Evolutionary conservation across 1,284 basidiomycete species (phyloP), one percentile per base, ranked within the genome.

Genomic region (Ceratobasidium sp.): DNA sequence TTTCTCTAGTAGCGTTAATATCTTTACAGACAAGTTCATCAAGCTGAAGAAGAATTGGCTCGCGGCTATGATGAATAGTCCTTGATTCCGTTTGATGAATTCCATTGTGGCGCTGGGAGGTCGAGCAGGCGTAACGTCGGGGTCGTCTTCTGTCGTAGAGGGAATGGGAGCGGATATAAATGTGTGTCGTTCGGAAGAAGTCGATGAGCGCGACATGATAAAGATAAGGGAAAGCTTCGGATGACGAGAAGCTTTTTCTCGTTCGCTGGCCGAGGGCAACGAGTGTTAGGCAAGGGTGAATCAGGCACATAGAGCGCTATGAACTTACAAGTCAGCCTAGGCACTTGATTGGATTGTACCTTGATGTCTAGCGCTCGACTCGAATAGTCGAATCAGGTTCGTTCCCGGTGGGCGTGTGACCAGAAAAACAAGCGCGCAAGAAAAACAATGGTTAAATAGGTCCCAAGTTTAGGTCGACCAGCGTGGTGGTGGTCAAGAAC

Each of bases 21-120:
- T 18, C 32, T 72, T 72, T 10, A 72, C 71, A 12, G 60, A 50
- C 32, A 72, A 23, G 9, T 72, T 65, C 71, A 72, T 72, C 45
- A 72, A 45, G 21, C 58, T 61, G 36, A 62, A 72, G 61, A 72
- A 72, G 39, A 61, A 53, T 30, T 72, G 71, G 61, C 61, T 50
- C 12, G 46, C 45, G 46, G 61, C 46, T n/a, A 73, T 70, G 34
- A 73, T 55, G 26, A 73, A 52, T 3, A 73, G 53, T 10, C 72
- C 72, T 65, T 72, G 8, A 30, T 72, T 70, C n/a, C 53, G 36
- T 57, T 70, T 70, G 53, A 43, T 34, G 18, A 70, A 70, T 10
- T 70, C 65, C 14, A 41, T 32, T 4, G 46, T n/a, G 23, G 65
- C 26, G 30, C 39, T 70, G 41, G 62, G 30, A 8, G 58, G 32